Evolutionary conservation across 2,329 filamentous ascomycete species (phyloP), one percentile per base, ranked within the genome.

Genomic region (Huntiella bhutanensis): DNA sequence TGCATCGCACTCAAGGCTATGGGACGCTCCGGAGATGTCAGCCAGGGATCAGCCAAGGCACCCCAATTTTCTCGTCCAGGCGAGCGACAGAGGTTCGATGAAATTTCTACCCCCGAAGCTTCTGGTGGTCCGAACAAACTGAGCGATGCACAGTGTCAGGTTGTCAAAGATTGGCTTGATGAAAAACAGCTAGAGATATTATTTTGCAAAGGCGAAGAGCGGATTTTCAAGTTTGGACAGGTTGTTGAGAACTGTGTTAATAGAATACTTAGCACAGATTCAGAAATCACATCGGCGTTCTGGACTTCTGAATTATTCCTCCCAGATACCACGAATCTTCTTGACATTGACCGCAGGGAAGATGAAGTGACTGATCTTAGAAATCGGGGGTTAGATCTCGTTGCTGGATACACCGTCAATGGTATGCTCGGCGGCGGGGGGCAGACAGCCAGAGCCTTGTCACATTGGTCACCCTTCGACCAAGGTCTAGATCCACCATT

Each of bases 101-200:
- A 94, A 10, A 71, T 96, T 57, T 85, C 87, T 28, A 86, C 86
- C 4, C 69, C 74, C 0, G 77, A 81, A 48, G 83, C 83, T 45
- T 83, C 93, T 54, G 88, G 87, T 10, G 88, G 91, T 0, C 84
- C 85, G 0, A 93, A 92, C 60, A 98, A 98, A 60, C 70, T 98
- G 10, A 87, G 84, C n/a, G 88, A 96, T 57, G 85, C 94, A 47
- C 91, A 96, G 59, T 80, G 87, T 0, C 84, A 92, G 44, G 77
- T 86, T 53, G 94, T 86, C 0, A 66, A 73, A 15, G 75, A 77
- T 47, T 98, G 88, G 85, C 68, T 96, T 45, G 76, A 81, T 42
- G 76, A 82, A 53, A 80, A 79, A 52, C 77, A 77, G 11, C 80
- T 96, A 32, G 85, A 92, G 58, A 28, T 28, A 7, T 94, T 94